Evolutionary conservation across 768 basidiomycete species (phyloP), one percentile per base, ranked within the genome.

Genomic region (Mycena floridula): DNA sequence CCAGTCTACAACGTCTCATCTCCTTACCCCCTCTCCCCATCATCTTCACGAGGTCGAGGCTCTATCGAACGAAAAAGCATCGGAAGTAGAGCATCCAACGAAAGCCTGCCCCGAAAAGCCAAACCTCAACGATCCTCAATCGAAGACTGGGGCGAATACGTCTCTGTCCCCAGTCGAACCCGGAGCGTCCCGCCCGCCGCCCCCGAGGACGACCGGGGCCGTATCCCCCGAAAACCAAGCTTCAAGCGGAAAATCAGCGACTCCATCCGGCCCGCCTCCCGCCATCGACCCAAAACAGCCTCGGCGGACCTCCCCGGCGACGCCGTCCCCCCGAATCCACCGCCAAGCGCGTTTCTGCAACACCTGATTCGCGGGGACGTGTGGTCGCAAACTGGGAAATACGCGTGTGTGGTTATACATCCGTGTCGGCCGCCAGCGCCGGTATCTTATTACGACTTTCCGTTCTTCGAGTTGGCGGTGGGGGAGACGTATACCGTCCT

Each of bases 381-480:
- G 15, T 7, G 15, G 3, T 35, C 7, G 4, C 32, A 7, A n/a
- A 13, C 32, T 3, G 70, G 76, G 26, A 72, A 82, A 43, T 89
- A 89, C 58, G 56, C 73, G 4, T 89, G 85, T 50, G 70, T 71
- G 21, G 85, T 81, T 8, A 70, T 88, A 21, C 84, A 86, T 50
- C 71, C 77, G 8, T 88, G 84, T 60, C 64, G 70, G 12, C 85
- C 85, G 3, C 85, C 84, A 0, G 54, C 62, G 0, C 71, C 75
- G 7, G 80, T 82, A 8, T 69, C 77, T 18, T 90, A 89, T 54
- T 82, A 80, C 51, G 77, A 74, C 37, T 77, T 82, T 56, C 86
- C 86, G 12, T 90, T 91, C 71, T 88, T 89, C 59, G 76, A 68
- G 11, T 69, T 91, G n/a, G 59, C 62, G 25, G 70, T 76, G 25